phyloP scores from a whole-genome alignment of 257 asterid genomes.

The Lycium barbarum region DNA sequence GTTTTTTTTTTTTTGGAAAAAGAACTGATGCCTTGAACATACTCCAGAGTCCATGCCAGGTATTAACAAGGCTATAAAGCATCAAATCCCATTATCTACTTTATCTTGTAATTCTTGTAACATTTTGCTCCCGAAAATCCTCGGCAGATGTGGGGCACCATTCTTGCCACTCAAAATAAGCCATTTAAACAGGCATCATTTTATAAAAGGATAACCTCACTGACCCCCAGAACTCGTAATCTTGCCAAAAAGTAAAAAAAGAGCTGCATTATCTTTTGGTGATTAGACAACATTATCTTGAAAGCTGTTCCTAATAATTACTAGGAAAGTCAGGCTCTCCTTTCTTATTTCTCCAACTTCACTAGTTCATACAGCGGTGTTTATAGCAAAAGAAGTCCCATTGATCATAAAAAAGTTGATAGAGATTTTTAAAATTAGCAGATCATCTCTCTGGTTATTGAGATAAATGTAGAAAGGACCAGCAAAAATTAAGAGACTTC shows the following conservation, averaged over 20 bases:
- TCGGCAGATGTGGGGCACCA: background rate
- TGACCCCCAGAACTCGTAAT: background rate
- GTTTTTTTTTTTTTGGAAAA: background rate
- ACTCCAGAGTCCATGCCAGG: background rate
- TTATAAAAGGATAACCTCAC: background rate
- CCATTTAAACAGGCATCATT: background rate
- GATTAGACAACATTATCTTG: conserved; percentile 20
- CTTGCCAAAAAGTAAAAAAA: background rate
- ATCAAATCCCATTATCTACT: conserved; percentile 8
- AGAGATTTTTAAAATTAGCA: conserved; percentile 17
- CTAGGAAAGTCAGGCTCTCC: background rate
- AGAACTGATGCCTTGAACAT: background rate
- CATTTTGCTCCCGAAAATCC: background rate
- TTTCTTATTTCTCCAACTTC: background rate
- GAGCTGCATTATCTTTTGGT: background rate
- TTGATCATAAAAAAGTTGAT: background rate
- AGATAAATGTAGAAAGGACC: background rate
- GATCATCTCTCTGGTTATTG: background rate
- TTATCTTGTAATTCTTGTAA: background rate
- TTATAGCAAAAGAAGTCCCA: conserved; percentile 1
- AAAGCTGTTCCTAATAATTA: background rate
- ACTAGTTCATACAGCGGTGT: background rate
- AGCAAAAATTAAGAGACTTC: background rate
- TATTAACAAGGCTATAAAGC: background rate
- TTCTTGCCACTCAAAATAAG: background rate